These are phyloP conservation scores for Rhynchospora pubera DNA, from an alignment of 176 grass and related monocot species.

Conservation along the genomic window DNA sequence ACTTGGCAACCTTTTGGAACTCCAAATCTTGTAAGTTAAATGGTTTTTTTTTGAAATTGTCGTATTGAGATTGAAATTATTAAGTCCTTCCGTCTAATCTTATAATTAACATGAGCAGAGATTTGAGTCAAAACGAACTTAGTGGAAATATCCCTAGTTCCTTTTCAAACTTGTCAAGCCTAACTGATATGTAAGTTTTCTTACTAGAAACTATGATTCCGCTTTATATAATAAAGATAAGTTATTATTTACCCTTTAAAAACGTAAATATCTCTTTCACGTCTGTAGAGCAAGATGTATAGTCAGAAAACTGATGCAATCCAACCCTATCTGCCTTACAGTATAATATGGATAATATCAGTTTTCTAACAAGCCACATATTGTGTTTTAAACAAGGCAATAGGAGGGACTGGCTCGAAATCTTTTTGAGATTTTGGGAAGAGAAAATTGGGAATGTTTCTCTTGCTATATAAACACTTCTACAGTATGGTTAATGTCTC, in stretches of 20 bases:
- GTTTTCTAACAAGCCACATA: neutral
- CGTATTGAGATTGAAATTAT: conserved; percentile 10
- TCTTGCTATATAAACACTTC: neutral
- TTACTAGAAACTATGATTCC: neutral
- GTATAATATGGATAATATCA: neutral
- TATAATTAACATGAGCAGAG: conserved; percentile 33
- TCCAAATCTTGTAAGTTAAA: conserved; percentile 67
- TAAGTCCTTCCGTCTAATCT: neutral
- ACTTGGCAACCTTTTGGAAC: conserved; percentile 49
- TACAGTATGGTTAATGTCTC: neutral
- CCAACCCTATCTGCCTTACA: neutral
- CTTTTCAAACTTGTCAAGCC: conserved; percentile 38
- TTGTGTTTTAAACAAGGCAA: neutral
- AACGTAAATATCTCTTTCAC: neutral
- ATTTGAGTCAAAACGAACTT: conserved; percentile 66
- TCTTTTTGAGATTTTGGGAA: neutral
- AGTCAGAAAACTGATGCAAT: neutral
- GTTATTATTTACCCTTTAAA: neutral
- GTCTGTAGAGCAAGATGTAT: neutral
- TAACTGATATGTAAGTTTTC: conserved; percentile 67
- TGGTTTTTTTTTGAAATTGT: neutral
- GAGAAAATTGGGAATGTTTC: neutral
- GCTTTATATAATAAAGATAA: neutral
- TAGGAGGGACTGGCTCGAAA: neutral
- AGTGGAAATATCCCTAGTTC: conserved; percentile 53